Conservation (phyloP, 177 flowering plant species). For the Vitis hybrid region DNA sequence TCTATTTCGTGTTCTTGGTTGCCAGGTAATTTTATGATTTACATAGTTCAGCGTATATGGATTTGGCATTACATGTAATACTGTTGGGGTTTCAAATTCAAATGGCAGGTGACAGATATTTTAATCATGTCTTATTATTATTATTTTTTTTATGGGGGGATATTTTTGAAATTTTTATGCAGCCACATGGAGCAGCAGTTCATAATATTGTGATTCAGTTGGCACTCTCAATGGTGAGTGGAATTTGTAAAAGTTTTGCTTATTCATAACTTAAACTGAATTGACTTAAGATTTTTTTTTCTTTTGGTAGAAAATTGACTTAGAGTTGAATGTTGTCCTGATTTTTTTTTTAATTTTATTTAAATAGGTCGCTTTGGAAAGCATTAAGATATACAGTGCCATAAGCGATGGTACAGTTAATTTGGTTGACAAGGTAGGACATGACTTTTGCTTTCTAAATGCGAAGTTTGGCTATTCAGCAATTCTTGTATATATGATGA, state of each 20-base stretch:
- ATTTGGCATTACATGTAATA: too few species aligned
- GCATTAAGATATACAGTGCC: conserved; percentile 83
- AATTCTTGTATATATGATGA: neutral
- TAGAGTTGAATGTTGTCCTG: neutral
- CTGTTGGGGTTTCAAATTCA: too few species aligned
- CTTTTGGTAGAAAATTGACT: neutral
- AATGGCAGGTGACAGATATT: neutral
- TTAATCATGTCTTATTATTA: neutral
- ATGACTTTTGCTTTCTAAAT: neutral
- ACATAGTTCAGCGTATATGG: neutral
- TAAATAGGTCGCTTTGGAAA: conserved; percentile 84
- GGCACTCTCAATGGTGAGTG: conserved; percentile 78
- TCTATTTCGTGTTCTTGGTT: conserved; percentile 72
- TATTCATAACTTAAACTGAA: neutral
- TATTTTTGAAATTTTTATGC: conserved; percentile 27
- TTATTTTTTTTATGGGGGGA: neutral
- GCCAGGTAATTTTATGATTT: conserved; percentile 39
- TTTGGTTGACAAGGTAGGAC: conserved; percentile 89
- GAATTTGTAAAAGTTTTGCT: conserved; percentile 1
- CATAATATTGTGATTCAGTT: conserved; percentile 75
- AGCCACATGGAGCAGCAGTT: conserved; percentile 92
- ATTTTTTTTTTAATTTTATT: conserved; percentile 1
- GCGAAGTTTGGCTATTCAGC: neutral
- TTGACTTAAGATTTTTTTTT: neutral
- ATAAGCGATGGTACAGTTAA: conserved; percentile 85